Percentiles rank a stretch among this genome's conserved stretches.
These are phyloP conservation scores for Fusarium sulawesiense DNA, from an alignment of 2,329 filamentous ascomycete species.

Conservation along the genomic window DNA sequence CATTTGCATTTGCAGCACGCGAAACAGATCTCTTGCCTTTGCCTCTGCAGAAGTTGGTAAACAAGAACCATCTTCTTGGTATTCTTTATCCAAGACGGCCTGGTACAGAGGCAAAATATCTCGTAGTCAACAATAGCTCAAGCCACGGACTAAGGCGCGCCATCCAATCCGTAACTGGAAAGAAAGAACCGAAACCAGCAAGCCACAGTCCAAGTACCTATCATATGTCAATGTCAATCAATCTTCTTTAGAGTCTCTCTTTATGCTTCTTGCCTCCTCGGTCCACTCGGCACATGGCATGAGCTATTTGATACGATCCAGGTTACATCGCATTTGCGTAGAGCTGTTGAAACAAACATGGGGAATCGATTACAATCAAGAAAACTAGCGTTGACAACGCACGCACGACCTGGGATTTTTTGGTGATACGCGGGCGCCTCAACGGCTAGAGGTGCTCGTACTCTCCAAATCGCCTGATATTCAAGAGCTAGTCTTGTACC, in stretches of 20 bases:
- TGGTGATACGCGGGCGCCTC: constrained; percentile 31
- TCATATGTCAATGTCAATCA: neutral
- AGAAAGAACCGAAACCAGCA: constrained; percentile 21
- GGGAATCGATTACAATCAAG: constrained; percentile 15
- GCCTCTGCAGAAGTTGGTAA: constrained; percentile 17
- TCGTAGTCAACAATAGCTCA: constrained; percentile 25
- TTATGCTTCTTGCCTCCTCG: constrained; percentile 19
- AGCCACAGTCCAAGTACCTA: constrained; percentile 4
- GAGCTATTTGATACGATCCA: constrained; percentile 18
- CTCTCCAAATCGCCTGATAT: constrained; percentile 6
- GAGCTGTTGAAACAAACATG: constrained; percentile 24
- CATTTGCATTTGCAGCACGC: neutral
- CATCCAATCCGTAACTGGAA: constrained; percentile 8
- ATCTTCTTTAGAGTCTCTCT: neutral
- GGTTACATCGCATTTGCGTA: constrained; percentile 34
- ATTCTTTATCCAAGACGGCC: neutral
- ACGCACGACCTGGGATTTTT: constrained; percentile 16
- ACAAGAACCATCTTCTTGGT: constrained; percentile 3
- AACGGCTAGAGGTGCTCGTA: constrained; percentile 31
- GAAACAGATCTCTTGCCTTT: constrained; percentile 16
- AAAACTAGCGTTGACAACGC: constrained; percentile 30
- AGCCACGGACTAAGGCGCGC: constrained; percentile 35
- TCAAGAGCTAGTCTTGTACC: constrained; percentile 29
- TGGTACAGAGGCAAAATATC: constrained; percentile 2
- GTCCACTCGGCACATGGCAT: constrained; percentile 8